A percentile compares a stretch with the other conserved stretches of the same genome.
These are phyloP conservation scores for Fraxinus albicans DNA, from an alignment of 305 asterid species.

Conservation along the genomic window DNA sequence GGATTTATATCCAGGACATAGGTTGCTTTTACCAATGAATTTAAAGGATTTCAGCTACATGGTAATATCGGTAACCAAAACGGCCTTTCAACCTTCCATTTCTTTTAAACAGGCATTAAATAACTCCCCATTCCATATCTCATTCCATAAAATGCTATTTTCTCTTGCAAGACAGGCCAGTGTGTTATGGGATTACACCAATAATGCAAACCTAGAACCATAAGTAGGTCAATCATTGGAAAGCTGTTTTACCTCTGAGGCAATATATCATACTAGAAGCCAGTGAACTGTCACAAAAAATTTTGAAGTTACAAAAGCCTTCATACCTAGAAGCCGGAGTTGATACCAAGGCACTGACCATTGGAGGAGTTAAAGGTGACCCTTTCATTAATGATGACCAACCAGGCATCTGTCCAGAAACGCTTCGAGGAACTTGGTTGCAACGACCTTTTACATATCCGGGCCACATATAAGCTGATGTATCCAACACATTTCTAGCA, in stretches of 20 bases:
- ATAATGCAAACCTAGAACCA: conserved; percentile 5
- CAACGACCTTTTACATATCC: conserved; percentile 88
- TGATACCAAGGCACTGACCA: conserved; percentile 72
- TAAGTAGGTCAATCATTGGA: background rate
- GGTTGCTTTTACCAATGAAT: background rate
- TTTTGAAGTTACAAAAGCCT: conserved; percentile 21
- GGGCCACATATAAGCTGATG: conserved; percentile 93
- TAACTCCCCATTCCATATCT: background rate
- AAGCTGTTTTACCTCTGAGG: background rate
- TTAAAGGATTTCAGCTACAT: background rate
- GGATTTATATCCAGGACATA: background rate
- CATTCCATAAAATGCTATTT: conserved; percentile 9
- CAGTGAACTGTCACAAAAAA: conserved; percentile 17
- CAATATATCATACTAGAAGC: conserved; percentile 2
- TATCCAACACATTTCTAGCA: conserved; percentile 88
- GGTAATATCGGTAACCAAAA: background rate
- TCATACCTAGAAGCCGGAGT: conserved; percentile 96
- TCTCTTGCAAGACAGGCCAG: conserved; percentile 16
- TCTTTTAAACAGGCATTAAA: background rate
- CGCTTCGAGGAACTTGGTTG: conserved; percentile 74
- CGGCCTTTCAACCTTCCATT: background rate
- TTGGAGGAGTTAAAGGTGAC: conserved; percentile 69
- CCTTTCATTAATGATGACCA: conserved; percentile 94
- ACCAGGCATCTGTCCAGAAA: conserved; percentile 71
- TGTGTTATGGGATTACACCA: background rate